Evolutionary conservation across 2,329 filamentous ascomycete genomes (phyloP).

Genomic region (Cryoendolithus antarcticus): DNA sequence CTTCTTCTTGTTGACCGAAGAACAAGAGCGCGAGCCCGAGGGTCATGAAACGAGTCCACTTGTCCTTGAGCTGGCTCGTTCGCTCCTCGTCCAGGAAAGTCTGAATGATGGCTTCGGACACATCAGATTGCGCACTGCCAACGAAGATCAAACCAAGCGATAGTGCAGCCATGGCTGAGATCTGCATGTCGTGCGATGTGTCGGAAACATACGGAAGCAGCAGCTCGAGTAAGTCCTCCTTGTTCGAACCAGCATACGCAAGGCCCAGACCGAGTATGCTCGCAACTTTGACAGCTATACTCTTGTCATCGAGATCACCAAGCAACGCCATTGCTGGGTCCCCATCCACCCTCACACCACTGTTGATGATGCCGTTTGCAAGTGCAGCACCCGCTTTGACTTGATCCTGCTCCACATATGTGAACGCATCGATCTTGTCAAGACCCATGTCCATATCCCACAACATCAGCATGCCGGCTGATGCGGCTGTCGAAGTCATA

Average conservation of each 20-base stretch:
- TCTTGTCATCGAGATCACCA: conserved; percentile 68
- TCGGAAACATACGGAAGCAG: conserved; percentile 82
- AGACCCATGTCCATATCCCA: conserved; percentile 91
- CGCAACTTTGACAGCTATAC: conserved; percentile 63
- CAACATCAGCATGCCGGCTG: conserved; percentile 76
- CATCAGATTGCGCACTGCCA: conserved; percentile 79
- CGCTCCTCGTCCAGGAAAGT: conserved; percentile 90
- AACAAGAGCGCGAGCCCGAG: conserved; percentile 86
- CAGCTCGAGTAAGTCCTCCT: conserved; percentile 72
- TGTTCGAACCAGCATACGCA: conserved; percentile 88
- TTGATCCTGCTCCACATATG: conserved; percentile 67
- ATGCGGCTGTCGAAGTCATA: conserved; percentile 93
- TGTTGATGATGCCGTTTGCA: conserved; percentile 91
- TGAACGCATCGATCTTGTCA: conserved; percentile 90
- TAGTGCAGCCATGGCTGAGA: conserved; percentile 90
- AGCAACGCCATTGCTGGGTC: conserved; percentile 84
- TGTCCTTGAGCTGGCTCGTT: conserved; percentile 82
- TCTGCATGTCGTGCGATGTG: conserved; percentile 77
- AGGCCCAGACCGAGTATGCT: conserved; percentile 94
- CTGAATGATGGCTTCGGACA: conserved; percentile 83
- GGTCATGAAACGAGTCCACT: conserved; percentile 95
- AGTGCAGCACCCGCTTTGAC: conserved; percentile 87
- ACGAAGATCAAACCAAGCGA: conserved; percentile 85
- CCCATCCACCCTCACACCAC: conserved; percentile 75
- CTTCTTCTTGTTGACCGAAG: conserved; percentile 94